Percentiles rank a stretch among this genome's conserved stretches.
phyloP scores from a whole-genome alignment of 257 asterid species.

The Forsythia viridissima region DNA sequence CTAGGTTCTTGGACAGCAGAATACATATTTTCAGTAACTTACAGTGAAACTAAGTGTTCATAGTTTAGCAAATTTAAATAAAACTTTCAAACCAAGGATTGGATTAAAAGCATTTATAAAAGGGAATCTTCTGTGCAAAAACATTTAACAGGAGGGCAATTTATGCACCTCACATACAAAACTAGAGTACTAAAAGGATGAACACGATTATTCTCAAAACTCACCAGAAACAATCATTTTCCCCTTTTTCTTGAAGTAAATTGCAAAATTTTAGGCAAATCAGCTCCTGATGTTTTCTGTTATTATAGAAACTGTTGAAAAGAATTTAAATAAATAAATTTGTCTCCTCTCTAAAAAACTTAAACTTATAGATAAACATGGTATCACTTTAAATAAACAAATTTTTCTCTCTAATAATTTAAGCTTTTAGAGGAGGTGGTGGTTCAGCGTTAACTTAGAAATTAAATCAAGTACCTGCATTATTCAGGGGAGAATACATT shows the following conservation, averaged over 20 bases:
- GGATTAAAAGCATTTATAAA: neutral
- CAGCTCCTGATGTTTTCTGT: neutral
- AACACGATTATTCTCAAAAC: neutral
- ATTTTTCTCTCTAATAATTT: neutral
- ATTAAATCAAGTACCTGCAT: conserved; percentile 42
- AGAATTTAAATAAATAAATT: neutral
- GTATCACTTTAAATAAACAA: no score
- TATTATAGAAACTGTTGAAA: neutral
- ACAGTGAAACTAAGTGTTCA: neutral
- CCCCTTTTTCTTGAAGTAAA: neutral
- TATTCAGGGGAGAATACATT: conserved; percentile 43
- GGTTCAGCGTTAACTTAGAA: conserved; percentile 26
- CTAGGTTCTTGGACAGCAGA: neutral
- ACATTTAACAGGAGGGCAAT: neutral
- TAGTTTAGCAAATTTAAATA: neutral
- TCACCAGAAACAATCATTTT: neutral
- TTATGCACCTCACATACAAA: neutral
- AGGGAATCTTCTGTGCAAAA: neutral
- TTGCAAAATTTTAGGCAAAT: neutral
- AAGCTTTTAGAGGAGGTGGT: neutral
- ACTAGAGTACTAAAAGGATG: neutral
- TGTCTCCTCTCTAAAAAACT: neutral
- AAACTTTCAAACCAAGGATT: neutral
- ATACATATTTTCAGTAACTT: neutral
- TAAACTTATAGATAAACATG: neutral